Evolutionary conservation across 2,329 filamentous ascomycete genomes (phyloP).

Genomic region (Teratosphaeria epicoccoides): DNA sequence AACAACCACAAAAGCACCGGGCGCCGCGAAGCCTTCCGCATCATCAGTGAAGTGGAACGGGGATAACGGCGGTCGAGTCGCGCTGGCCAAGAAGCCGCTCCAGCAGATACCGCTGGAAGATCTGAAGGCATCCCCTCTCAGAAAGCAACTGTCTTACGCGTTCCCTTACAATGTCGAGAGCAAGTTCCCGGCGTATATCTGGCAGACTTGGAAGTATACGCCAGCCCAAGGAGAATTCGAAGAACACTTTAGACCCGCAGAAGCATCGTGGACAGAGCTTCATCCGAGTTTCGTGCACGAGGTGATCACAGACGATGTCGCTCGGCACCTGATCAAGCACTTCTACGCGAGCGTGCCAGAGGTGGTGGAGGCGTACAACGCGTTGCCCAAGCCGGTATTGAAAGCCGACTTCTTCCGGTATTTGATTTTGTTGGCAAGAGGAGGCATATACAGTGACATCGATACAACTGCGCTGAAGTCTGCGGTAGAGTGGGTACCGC

Average conservation of each 20-base stretch:
- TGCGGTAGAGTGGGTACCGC: conserved; percentile 78
- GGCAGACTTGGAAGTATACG: conserved; percentile 95
- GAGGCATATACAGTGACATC: conserved; percentile 70
- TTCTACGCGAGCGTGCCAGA: conserved; percentile 63
- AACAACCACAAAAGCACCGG: conserved; percentile 5
- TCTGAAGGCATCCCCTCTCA: conserved; percentile 59
- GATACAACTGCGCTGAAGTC: conserved; percentile 79
- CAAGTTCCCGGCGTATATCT: conserved; percentile 95
- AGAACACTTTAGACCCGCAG: conserved; percentile 64
- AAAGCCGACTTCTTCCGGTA: conserved; percentile 60
- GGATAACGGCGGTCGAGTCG: conserved; percentile 18
- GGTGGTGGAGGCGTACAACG: conserved; percentile 39
- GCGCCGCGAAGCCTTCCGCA: conserved; percentile 17
- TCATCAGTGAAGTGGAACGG: conserved; percentile 16
- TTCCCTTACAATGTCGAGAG: conserved; percentile 82
- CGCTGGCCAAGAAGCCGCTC: conserved; percentile 32
- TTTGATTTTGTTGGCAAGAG: conserved; percentile 61
- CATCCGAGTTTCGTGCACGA: conserved; percentile 93
- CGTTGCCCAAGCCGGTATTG: conserved; percentile 41
- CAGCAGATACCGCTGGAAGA: conserved; percentile 58
- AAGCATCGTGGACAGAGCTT: conserved; percentile 77
- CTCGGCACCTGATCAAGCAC: conserved; percentile 68
- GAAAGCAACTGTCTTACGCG: conserved; percentile 78
- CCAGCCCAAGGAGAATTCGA: conserved; percentile 67
- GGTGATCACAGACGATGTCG: conserved; percentile 86